phyloP scores from a whole-genome alignment of 257 asterid genomes.

The Capsicum rhomboideum region DNA sequence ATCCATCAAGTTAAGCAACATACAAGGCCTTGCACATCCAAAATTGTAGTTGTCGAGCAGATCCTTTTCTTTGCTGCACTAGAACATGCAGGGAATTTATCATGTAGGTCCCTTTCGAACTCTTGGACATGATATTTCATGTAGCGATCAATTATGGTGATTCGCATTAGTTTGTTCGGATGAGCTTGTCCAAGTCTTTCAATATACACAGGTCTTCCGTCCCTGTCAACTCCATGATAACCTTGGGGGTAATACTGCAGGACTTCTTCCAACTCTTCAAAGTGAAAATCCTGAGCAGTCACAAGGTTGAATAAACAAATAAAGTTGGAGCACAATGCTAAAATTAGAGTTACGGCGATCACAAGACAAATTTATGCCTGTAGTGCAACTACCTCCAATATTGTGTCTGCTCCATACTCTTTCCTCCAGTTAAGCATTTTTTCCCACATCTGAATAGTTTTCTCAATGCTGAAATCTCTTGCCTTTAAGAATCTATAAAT shows the following conservation, averaged over 20 bases:
- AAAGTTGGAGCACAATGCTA: neutral
- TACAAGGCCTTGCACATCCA: constrained; percentile 97
- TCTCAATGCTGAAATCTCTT: constrained; percentile 56
- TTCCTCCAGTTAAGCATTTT: constrained; percentile 91
- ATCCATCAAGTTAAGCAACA: constrained; percentile 14
- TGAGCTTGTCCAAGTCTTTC: constrained; percentile 92
- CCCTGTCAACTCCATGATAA: constrained; percentile 26
- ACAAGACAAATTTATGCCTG: neutral
- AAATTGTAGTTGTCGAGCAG: constrained; percentile 69
- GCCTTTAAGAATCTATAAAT: constrained; percentile 75
- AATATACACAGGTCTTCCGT: constrained; percentile 92
- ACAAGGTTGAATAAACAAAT: neutral
- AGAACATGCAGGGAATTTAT: constrained; percentile 92
- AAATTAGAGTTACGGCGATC: neutral
- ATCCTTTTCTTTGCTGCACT: constrained; percentile 74
- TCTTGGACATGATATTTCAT: constrained; percentile 88
- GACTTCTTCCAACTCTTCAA: constrained; percentile 79
- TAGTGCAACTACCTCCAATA: constrained; percentile 48
- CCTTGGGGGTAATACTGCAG: constrained; percentile 91
- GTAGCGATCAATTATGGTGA: constrained; percentile 74
- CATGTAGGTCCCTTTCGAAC: constrained; percentile 71
- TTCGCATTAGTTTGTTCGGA: constrained; percentile 61
- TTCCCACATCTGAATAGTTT: constrained; percentile 85
- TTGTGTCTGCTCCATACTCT: constrained; percentile 79
- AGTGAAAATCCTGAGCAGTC: constrained; percentile 59